These are phyloP conservation scores for Tieghemostelium lacteum DNA, from an alignment of 78 protist species.

Conservation along the genomic window DNA sequence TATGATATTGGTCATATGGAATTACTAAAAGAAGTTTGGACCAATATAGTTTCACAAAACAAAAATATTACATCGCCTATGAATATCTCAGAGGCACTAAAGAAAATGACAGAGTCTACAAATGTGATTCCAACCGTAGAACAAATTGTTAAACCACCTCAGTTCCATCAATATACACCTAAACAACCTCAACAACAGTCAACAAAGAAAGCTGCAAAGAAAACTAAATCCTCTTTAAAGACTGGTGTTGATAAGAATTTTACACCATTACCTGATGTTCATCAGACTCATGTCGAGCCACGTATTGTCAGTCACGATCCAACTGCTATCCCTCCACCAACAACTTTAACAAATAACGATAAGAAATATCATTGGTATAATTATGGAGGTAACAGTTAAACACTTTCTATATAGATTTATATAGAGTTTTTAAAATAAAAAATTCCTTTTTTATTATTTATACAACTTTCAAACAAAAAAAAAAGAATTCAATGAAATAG, in stretches of 20 bases:
- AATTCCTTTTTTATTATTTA: no score
- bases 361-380: slow-evolving; percentile 54
- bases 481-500: no score
- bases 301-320: background rate
- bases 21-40: slow-evolving; percentile 69
- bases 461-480: no score
- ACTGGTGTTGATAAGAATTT: background rate
- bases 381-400: slow-evolving; percentile 8
- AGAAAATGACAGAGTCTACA: slow-evolving; percentile 47
- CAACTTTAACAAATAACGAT: background rate
- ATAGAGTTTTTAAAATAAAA: no score
- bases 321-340: background rate
- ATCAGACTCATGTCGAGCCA: background rate
- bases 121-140: slow-evolving; percentile 41
- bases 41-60: slow-evolving; percentile 40
- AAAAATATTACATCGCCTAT: slow-evolving; percentile 30
- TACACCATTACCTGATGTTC: background rate
- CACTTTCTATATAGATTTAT: no score
- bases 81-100: slow-evolving; percentile 60
- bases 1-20: slow-evolving; percentile 73
- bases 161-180: slow-evolving; percentile 76
- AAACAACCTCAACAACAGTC: slow-evolving; percentile 8
- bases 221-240: background rate
- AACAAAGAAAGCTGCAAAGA: background rate
- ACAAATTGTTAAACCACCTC: slow-evolving; percentile 70